Evolutionary conservation across 2,329 filamentous ascomycete species (phyloP).

Genomic region (Penicillium fuscoglaucum): DNA sequence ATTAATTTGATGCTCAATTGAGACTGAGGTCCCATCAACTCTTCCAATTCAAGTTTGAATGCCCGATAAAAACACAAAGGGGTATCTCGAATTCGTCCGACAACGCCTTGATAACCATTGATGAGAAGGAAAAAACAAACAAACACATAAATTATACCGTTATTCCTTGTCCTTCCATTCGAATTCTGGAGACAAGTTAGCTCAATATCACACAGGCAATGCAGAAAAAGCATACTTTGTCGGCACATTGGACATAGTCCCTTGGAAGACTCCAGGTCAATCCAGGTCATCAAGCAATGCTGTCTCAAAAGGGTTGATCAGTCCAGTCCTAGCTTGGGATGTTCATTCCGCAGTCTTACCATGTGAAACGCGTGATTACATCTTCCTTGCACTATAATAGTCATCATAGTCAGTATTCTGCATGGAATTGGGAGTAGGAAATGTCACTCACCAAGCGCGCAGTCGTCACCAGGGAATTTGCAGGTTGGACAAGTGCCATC

Average conservation of each 20-base stretch:
- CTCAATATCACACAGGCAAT: neutral
- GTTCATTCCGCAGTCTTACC: conserved; percentile 53
- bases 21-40: neutral
- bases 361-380: conserved; percentile 98
- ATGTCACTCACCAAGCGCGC: conserved; percentile 71
- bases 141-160: conserved; percentile 1
- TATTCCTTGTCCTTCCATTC: conserved; percentile 52
- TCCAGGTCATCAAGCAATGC: conserved; percentile 89
- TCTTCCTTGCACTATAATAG: conserved; percentile 76
- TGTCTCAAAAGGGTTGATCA: conserved; percentile 38
- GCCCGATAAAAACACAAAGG: conserved; percentile 1
- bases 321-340: conserved; percentile 8
- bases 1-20: neutral
- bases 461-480: conserved; percentile 97
- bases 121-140: neutral
- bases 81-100: conserved; percentile 8
- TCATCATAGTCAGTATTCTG: conserved; percentile 10
- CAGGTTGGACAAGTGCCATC: conserved; percentile 97
- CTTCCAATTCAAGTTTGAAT: neutral
- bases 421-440: neutral
- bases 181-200: conserved; percentile 46
- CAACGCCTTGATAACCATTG: conserved; percentile 8
- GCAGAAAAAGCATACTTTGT: conserved; percentile 64
- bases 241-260: conserved; percentile 98
- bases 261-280: conserved; percentile 89